A percentile compares a stretch with the other conserved stretches of the same genome.
Evolutionary conservation across 192 early-diverging fungal species (phyloP).

Genomic region (Chytriomyces sp.): DNA sequence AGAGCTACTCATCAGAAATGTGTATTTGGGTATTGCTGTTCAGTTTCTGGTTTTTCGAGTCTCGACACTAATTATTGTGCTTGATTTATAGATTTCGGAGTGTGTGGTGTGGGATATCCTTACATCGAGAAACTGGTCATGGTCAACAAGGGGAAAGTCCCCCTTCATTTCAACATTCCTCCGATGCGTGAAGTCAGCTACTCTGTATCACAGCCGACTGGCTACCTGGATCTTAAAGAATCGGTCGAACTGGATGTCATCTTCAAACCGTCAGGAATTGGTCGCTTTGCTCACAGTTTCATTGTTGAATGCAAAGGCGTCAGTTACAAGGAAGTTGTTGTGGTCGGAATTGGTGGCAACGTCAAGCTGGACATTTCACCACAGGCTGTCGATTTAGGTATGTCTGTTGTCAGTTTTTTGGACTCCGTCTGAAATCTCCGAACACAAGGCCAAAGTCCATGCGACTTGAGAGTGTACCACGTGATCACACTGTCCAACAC

Average conservation of each 20-base stretch:
- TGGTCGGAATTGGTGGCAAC: conserved; percentile 63
- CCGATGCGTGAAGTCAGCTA: conserved; percentile 56
- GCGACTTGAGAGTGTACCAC: conserved; percentile 51
- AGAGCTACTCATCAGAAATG: conserved; percentile 56
- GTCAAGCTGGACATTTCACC: conserved; percentile 63
- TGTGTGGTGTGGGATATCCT: conserved; percentile 59
- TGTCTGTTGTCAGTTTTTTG: conserved; percentile 14
- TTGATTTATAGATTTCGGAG: conserved; percentile 57
- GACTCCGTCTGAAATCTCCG: not conserved
- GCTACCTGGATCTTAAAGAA: conserved; percentile 55
- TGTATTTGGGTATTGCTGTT: conserved; percentile 38
- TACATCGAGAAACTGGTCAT: conserved; percentile 57
- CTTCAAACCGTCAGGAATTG: conserved; percentile 55
- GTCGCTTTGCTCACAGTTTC: conserved; percentile 55
- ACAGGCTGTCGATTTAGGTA: conserved; percentile 52
- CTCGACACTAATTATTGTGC: not conserved
- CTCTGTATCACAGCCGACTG: conserved; percentile 43
- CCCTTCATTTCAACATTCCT: conserved; percentile 60
- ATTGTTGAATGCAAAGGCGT: conserved; percentile 68
- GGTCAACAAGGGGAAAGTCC: conserved; percentile 64
- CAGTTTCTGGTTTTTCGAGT: too few relatives aligned
- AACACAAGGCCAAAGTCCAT: conserved; percentile 55
- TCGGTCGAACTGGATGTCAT: conserved; percentile 49
- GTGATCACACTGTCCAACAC: conserved; percentile 50
- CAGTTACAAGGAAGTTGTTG: conserved; percentile 66